Evolutionary conservation across 805 yeast genomes (phyloP).

Genomic region (Starmera quercuum): DNA sequence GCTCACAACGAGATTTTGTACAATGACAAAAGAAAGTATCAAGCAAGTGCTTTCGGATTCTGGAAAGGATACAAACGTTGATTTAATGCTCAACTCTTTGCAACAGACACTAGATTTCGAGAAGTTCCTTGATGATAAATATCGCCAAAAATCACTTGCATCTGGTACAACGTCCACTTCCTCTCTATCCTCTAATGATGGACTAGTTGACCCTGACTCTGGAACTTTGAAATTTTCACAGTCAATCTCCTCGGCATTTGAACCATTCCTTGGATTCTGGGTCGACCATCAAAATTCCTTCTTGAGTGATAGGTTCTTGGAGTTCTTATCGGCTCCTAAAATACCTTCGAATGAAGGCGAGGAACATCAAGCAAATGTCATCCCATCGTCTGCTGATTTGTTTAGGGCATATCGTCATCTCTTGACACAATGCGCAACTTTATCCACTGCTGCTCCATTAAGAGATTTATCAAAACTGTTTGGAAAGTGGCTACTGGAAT

Average conservation of each 20-base stretch:
- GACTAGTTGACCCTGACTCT: slow-evolving; percentile 10
- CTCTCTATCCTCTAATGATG: background rate
- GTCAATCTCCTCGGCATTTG: slow-evolving; percentile 61
- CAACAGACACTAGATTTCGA: slow-evolving; percentile 84
- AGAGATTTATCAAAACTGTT: slow-evolving; percentile 48
- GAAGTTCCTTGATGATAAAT: slow-evolving; percentile 55
- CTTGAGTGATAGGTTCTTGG: slow-evolving; percentile 54
- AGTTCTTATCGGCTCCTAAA: slow-evolving; percentile 52
- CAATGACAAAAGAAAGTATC: slow-evolving; percentile 62
- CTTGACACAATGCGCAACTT: slow-evolving; percentile 58
- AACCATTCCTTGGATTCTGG: slow-evolving; percentile 83
- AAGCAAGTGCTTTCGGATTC: slow-evolving; percentile 39
- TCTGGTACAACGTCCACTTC: background rate
- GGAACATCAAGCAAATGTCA: slow-evolving; percentile 53
- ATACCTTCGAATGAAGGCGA: slow-evolving; percentile 37
- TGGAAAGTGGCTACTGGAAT: slow-evolving; percentile 55
- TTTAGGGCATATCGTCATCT: slow-evolving; percentile 72
- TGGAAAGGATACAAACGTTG: slow-evolving; percentile 44
- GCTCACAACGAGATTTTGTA: slow-evolving; percentile 57
- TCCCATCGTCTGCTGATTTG: slow-evolving; percentile 82
- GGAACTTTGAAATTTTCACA: slow-evolving; percentile 26
- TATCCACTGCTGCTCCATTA: slow-evolving; percentile 36
- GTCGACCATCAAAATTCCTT: slow-evolving; percentile 71
- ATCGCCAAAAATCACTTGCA: slow-evolving; percentile 24
- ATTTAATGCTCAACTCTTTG: slow-evolving; percentile 58